phyloP scores from a whole-genome alignment of 2,329 filamentous ascomycete genomes.

The Sarocladiaceae sp. region DNA sequence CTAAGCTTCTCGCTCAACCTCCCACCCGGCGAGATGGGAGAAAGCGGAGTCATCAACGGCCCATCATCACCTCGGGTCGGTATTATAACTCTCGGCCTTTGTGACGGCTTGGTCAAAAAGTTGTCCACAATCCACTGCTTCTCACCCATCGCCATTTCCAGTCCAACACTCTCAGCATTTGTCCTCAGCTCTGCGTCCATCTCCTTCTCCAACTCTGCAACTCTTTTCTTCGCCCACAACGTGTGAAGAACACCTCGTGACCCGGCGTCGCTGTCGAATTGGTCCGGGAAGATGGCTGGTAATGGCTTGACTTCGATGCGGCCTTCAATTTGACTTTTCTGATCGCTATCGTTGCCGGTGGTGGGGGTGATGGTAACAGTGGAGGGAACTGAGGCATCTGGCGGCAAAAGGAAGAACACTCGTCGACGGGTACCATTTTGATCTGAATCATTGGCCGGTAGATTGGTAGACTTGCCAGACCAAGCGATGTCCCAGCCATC shows the following conservation, averaged over 20 bases:
- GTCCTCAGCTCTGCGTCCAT: constrained; percentile 67
- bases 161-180: constrained; percentile 76
- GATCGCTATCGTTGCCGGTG: constrained; percentile 13
- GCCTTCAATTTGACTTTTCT: constrained; percentile 18
- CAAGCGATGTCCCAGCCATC: constrained; percentile 70
- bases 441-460: constrained; percentile 51
- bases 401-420: constrained; percentile 77
- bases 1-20: constrained; percentile 75
- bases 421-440: constrained; percentile 44
- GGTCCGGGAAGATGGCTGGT: constrained; percentile 80
- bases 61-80: neutral
- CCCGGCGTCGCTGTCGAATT: constrained; percentile 66
- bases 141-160: constrained; percentile 81
- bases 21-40: constrained; percentile 63
- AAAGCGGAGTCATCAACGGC: constrained; percentile 34
- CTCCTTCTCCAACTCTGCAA: constrained; percentile 71
- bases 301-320: constrained; percentile 67
- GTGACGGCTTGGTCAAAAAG: constrained; percentile 58
- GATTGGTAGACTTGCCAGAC: constrained; percentile 72
- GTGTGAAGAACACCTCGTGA: constrained; percentile 83
- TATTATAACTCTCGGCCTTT: constrained; percentile 50
- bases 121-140: constrained; percentile 81
- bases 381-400: constrained; percentile 66
- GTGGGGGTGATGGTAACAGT: constrained; percentile 60
- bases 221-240: constrained; percentile 80